Evolutionary conservation across 1,139 yeast species (phyloP).

Genomic region (Taphrina betulina): DNA sequence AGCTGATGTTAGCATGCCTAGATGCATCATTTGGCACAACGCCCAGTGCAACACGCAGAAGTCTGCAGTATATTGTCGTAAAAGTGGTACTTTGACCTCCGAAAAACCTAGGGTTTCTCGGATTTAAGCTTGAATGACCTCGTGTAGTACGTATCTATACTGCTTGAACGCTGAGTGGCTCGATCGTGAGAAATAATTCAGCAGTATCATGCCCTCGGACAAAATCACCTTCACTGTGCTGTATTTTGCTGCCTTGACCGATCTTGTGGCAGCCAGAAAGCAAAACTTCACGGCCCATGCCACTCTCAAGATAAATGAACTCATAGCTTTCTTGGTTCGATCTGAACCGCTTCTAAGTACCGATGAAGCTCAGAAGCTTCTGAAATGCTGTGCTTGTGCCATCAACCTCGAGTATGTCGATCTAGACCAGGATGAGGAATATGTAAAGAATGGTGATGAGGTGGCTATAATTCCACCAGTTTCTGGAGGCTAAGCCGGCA

Average conservation of each 20-base stretch:
- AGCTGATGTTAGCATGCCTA: too few relatives aligned
- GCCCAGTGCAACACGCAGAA: too few relatives aligned
- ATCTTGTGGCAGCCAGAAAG: not conserved
- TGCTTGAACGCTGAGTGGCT: too few relatives aligned
- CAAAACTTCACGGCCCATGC: slow-evolving; percentile 2
- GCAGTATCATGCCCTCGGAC: too few relatives aligned
- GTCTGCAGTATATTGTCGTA: too few relatives aligned
- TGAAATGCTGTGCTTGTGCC: slow-evolving; percentile 24
- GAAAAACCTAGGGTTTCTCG: too few relatives aligned
- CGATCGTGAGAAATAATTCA: too few relatives aligned
- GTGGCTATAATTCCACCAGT: slow-evolving; percentile 30
- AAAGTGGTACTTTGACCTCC: too few relatives aligned
- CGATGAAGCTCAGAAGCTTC: not conserved
- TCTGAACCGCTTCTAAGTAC: not conserved
- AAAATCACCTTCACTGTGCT: not conserved
- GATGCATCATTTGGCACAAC: too few relatives aligned
- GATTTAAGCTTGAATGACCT: too few relatives aligned
- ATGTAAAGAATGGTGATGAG: slow-evolving; percentile 20
- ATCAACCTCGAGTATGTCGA: slow-evolving; percentile 24
- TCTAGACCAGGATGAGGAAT: not conserved
- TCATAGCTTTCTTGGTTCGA: not conserved
- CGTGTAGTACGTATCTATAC: too few relatives aligned
- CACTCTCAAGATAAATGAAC: not conserved
- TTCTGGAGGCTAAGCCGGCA: slow-evolving; percentile 21
- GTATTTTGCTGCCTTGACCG: slow-evolving; percentile 24